Evolutionary conservation across 495 filamentous ascomycete species (phyloP), one percentile per base, ranked within the genome.

Genomic region (Friedmanniomyces endolithicus): DNA sequence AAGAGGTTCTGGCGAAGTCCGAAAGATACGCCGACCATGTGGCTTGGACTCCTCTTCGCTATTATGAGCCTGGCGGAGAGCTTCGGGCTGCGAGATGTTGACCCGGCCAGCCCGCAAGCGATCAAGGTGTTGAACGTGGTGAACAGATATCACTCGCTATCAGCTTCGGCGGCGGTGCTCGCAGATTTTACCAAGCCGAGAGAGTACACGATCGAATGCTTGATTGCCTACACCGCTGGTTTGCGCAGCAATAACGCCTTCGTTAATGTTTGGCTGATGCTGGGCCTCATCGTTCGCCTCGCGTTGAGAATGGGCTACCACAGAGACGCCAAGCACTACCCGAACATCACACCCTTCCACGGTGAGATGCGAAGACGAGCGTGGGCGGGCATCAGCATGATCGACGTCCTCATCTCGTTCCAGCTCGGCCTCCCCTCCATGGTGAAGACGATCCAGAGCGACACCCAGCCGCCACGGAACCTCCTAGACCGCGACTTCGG

Each of bases 401-500:
- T 65, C 33, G 68, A 71, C 48, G 58, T 62, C 6, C 57, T 71
- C 6, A 60, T 65, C 20, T 64, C 64, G 0, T 71, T 69, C 41
- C 58, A 64, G 25, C 49, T 67, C 34, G 68, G 67, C 0, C 59
- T 71, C 9, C 68, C 67, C 6, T 60, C 58, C 53, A 62, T 64
- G 51, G 48, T 68, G 25, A 62, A 60, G 16, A 47, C 60, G 0
- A 59, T 68, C 22, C 59, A 65, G 50, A 52, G 44, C 24, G 68
- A 71, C 46, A 61, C 62, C 12, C 31, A 59, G n/a, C 50, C 60
- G 19, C 68, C 68, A 12, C 55, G 51, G 14, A 71, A 70, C 48
- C 74, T 64, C 43, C 64, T 57, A 55, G 70, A 68, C 63, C 64
- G 48, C 62, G 70, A 64, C 61, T 70, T 67, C 61, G 68, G 48